A percentile compares a stretch with the other conserved stretches of the same genome.
Evolutionary conservation across 805 yeast species (phyloP).

Genomic region (Blastobotrys peoriensis): DNA sequence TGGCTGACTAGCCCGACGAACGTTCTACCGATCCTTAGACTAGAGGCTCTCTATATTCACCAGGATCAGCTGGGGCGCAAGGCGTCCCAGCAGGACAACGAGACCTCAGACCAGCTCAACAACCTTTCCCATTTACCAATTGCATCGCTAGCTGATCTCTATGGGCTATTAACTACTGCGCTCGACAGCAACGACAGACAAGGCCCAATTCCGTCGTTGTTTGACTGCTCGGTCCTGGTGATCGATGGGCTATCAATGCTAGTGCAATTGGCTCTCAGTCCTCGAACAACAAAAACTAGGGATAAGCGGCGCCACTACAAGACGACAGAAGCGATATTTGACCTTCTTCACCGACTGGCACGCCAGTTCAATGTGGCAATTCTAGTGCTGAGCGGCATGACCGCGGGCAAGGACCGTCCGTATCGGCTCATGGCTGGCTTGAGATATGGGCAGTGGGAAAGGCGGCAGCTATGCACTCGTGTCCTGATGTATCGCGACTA

Average conservation of each 20-base stretch:
- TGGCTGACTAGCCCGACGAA: constrained; percentile 24
- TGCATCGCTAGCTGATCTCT: background rate
- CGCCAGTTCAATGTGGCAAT: constrained; percentile 1
- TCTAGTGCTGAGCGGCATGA: constrained; percentile 6
- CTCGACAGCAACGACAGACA: background rate
- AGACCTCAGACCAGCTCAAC: constrained; percentile 15
- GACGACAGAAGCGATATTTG: background rate
- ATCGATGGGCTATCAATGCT: background rate
- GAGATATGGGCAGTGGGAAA: constrained; percentile 11
- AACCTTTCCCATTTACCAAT: background rate
- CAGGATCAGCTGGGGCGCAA: constrained; percentile 5
- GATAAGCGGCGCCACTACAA: background rate
- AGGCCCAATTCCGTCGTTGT: background rate
- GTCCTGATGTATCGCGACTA: constrained; percentile 7
- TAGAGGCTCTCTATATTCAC: constrained; percentile 11
- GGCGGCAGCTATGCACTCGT: constrained; percentile 3
- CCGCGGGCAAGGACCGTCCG: background rate
- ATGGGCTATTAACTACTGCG: background rate
- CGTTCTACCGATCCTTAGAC: constrained; percentile 11
- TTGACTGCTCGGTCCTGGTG: background rate
- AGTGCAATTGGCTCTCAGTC: background rate
- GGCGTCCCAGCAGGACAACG: constrained; percentile 2
- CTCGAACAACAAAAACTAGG: background rate
- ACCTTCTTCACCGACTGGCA: background rate
- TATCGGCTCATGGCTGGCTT: constrained; percentile 8